Evolutionary conservation across 1,284 basidiomycete species (phyloP).

Genomic region (Xanthoconium separans): DNA sequence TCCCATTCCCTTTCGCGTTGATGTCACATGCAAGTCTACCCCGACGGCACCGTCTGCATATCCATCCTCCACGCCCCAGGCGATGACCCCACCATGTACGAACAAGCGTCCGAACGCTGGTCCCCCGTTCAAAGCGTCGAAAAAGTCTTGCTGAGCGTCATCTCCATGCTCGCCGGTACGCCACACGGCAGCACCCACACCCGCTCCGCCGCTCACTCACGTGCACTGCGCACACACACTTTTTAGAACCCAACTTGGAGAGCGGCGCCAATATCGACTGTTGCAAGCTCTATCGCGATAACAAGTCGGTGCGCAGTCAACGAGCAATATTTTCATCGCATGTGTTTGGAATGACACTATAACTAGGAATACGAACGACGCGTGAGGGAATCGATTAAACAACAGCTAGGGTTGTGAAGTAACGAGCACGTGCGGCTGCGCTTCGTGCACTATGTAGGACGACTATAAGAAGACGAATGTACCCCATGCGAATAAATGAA

Average conservation of each 20-base stretch:
- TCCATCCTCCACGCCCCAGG: constrained; percentile 98
- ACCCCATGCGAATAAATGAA: neutral
- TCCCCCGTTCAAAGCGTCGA: constrained; percentile 97
- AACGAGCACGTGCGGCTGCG: constrained; percentile 2
- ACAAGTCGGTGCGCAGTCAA: constrained; percentile 49
- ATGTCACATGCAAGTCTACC: constrained; percentile 52
- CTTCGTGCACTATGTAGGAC: neutral
- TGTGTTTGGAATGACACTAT: neutral
- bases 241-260: constrained; percentile 98
- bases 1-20: no score
- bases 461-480: constrained; percentile 16
- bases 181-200: no score
- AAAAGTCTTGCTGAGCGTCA: constrained; percentile 93
- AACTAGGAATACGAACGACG: constrained; percentile 67
- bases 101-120: constrained; percentile 96
- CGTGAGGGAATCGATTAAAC: constrained; percentile 66
- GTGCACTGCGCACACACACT: no score
- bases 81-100: constrained; percentile 90
- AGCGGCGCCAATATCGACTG: constrained; percentile 98
- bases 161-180: constrained; percentile 96
- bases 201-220: no score
- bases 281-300: constrained; percentile 92
- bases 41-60: constrained; percentile 96
- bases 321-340: no score
- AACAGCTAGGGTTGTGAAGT: constrained; percentile 67